Conservation (phyloP, 805 yeast genomes). For the Starmera quercuum region DNA sequence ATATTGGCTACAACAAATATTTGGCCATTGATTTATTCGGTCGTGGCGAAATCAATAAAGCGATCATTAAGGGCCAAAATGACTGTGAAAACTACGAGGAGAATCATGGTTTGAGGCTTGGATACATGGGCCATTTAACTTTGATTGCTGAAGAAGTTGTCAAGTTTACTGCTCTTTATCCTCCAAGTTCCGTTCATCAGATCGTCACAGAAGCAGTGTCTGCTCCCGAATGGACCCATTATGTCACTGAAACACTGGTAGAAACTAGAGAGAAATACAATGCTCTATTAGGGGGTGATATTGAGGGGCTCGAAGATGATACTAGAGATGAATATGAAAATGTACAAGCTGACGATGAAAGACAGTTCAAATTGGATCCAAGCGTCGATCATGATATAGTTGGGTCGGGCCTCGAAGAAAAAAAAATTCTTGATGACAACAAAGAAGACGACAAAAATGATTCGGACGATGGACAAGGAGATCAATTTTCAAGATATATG, state of each 20-base stretch:
- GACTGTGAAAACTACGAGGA: constrained; percentile 54
- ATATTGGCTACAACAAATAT: constrained; percentile 77
- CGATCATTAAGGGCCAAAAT: constrained; percentile 55
- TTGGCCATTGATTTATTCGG: constrained; percentile 66
- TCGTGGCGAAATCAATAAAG: constrained; percentile 48
- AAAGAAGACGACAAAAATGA: constrained; percentile 25
- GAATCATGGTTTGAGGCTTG: constrained; percentile 59
- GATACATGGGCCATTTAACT: constrained; percentile 96
- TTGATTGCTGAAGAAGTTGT: constrained; percentile 93
- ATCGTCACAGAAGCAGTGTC: constrained; percentile 28
- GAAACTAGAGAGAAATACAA: constrained; percentile 92
- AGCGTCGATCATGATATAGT: constrained; percentile 28
- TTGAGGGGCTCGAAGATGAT: constrained; percentile 13
- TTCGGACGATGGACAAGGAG: constrained; percentile 16
- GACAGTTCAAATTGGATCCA: constrained; percentile 19
- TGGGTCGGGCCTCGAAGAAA: constrained; percentile 20
- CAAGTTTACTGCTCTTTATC: constrained; percentile 47
- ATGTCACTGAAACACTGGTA: constrained; percentile 74
- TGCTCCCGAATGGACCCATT: constrained; percentile 62
- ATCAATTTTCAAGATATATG: constrained; percentile 44
- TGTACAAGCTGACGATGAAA: constrained; percentile 46
- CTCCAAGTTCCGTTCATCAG: constrained; percentile 22
- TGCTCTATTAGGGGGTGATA: constrained; percentile 79
- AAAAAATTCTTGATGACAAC: constrained; percentile 14
- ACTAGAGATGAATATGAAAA: constrained; percentile 19